Conservation (phyloP, 805 yeast genomes). For the Blastobotrys peoriensis region DNA sequence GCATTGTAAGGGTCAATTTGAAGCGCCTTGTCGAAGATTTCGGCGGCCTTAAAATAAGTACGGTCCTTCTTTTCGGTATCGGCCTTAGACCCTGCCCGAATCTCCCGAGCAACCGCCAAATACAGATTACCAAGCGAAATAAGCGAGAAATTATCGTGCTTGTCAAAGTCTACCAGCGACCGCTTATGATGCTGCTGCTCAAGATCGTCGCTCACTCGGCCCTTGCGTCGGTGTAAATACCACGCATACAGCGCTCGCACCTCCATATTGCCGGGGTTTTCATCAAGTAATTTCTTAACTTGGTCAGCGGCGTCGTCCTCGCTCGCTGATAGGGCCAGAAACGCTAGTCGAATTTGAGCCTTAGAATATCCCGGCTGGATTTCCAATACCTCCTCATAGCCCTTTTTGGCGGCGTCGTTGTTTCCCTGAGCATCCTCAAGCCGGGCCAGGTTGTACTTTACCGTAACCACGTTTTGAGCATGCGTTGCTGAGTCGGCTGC, state of each 20-base stretch:
- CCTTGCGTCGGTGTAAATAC: slow-evolving; percentile 44
- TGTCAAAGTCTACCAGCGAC: slow-evolving; percentile 70
- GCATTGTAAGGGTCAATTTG: slow-evolving; percentile 79
- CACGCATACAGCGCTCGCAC: slow-evolving; percentile 90
- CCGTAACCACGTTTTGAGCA: slow-evolving; percentile 36
- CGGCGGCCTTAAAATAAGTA: slow-evolving; percentile 85
- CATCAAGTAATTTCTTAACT: slow-evolving; percentile 49
- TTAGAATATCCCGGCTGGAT: slow-evolving; percentile 64
- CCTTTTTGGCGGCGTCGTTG: slow-evolving; percentile 31
- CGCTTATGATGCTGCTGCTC: slow-evolving; percentile 81
- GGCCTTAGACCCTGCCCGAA: slow-evolving; percentile 41
- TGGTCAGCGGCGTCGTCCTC: slow-evolving; percentile 41
- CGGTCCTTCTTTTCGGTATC: slow-evolving; percentile 58
- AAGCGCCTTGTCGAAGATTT: slow-evolving; percentile 81
- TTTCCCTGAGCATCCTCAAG: slow-evolving; percentile 47
- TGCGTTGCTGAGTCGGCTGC: slow-evolving; percentile 13
- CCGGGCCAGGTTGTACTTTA: slow-evolving; percentile 73
- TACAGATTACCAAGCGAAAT: slow-evolving; percentile 87
- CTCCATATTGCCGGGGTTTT: slow-evolving; percentile 61
- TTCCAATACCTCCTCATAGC: slow-evolving; percentile 53
- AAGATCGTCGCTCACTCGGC: slow-evolving; percentile 48
- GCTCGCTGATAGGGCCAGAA: slow-evolving; percentile 43
- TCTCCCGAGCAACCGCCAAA: slow-evolving; percentile 70
- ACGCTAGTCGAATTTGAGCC: slow-evolving; percentile 67
- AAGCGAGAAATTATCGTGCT: slow-evolving; percentile 83